These are phyloP conservation scores for Megacollybia marginata DNA, from an alignment of 768 basidiomycete genomes.

Conservation along the genomic window DNA sequence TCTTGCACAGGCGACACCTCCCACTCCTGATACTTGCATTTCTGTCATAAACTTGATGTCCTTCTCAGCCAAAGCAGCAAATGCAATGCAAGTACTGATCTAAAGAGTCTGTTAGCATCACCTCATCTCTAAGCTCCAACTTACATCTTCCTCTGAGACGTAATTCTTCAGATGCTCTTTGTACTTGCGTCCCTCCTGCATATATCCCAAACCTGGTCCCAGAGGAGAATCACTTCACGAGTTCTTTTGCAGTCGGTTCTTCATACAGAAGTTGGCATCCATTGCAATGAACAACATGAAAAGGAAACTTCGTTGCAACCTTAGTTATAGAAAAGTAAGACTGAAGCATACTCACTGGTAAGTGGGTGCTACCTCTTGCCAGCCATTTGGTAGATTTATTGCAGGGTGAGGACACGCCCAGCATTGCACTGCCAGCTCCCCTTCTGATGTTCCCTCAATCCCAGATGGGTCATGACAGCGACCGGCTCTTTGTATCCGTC, in stretches of 20 bases:
- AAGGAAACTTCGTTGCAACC: slow-evolving; percentile 17
- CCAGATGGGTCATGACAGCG: not conserved
- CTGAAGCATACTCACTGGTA: not conserved
- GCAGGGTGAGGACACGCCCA: not conserved
- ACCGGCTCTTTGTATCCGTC: not conserved
- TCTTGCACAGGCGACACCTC: slow-evolving; percentile 10
- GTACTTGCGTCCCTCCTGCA: slow-evolving; percentile 15
- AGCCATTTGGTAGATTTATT: not conserved
- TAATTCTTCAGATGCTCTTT: not conserved
- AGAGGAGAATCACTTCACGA: slow-evolving; percentile 11
- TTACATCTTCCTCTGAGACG: slow-evolving; percentile 13
- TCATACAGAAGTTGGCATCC: slow-evolving; percentile 22
- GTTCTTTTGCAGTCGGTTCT: slow-evolving; percentile 8
- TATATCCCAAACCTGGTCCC: slow-evolving; percentile 15
- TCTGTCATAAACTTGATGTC: not conserved
- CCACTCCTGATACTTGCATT: not conserved
- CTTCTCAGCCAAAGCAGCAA: slow-evolving; percentile 5
- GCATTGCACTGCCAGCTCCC: not conserved
- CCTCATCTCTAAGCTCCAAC: not conserved
- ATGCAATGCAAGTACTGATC: slow-evolving; percentile 5
- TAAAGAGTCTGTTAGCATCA: too few relatives aligned
- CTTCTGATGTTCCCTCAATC: not conserved
- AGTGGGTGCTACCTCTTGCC: not conserved
- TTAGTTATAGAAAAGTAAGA: too few relatives aligned
- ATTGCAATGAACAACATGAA: slow-evolving; percentile 17